Conservation (phyloP, 2,329 filamentous ascomycete species). For the Colletotrichum tofieldiae region DNA sequence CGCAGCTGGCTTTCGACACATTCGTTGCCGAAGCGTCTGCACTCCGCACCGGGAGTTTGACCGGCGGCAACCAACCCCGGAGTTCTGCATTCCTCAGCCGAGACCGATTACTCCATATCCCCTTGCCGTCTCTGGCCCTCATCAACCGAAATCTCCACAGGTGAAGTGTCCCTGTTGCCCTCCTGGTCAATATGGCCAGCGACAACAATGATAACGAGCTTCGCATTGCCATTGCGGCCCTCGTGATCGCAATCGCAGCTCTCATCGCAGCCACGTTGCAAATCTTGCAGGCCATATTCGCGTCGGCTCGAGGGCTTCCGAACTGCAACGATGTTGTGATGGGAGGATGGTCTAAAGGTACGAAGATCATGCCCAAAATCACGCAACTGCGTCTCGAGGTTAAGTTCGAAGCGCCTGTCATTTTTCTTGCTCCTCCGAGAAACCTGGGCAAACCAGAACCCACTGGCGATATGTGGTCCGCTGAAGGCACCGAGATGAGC, state of each 20-base stretch:
- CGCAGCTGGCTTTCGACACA: not conserved
- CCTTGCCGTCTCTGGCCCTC: not conserved
- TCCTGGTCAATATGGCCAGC: not conserved
- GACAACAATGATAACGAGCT: not conserved
- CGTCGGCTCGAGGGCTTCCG: slow-evolving; percentile 16
- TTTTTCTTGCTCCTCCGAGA: slow-evolving; percentile 16
- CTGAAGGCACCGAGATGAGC: not conserved
- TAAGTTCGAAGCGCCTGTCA: slow-evolving; percentile 33
- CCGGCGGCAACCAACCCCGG: not conserved
- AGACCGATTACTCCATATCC: not conserved
- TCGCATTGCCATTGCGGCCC: slow-evolving; percentile 18
- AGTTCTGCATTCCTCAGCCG: not conserved
- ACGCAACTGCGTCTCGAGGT: slow-evolving; percentile 23
- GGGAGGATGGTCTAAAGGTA: slow-evolving; percentile 20
- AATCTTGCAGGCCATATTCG: slow-evolving; percentile 27
- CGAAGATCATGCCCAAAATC: slow-evolving; percentile 2
- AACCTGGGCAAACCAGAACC: not conserved
- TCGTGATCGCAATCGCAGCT: slow-evolving; percentile 26
- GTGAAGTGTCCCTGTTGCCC: not conserved
- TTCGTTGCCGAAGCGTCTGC: not conserved
- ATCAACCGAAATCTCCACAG: not conserved
- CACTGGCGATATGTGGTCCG: not conserved
- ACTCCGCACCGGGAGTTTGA: not conserved
- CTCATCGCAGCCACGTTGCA: slow-evolving; percentile 22
- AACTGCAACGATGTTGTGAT: slow-evolving; percentile 32